Percentiles rank a stretch among this genome's conserved stretches.
phyloP scores from a whole-genome alignment of 257 asterid genomes.

The Solanum virginianum region DNA sequence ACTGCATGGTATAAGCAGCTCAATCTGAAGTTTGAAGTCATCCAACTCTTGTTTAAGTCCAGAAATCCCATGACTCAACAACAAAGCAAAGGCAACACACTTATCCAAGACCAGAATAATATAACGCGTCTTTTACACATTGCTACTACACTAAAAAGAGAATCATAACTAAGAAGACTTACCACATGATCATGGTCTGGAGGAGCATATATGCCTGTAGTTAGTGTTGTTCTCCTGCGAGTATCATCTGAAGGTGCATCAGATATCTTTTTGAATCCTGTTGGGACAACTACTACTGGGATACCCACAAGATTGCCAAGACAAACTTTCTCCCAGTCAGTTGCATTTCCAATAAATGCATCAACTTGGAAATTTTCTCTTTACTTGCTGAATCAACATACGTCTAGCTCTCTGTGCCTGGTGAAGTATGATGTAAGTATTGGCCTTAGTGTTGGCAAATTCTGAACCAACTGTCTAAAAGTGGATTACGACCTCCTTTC shows the following conservation, averaged over 20 bases:
- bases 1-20: background rate
- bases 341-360: constrained; percentile 40
- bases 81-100: background rate
- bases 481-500: background rate
- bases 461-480: background rate
- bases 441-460: background rate
- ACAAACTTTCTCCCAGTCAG: constrained; percentile 83
- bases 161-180: constrained; percentile 6
- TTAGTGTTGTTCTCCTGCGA: constrained; percentile 55
- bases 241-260: constrained; percentile 43
- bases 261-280: constrained; percentile 58
- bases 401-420: constrained; percentile 95
- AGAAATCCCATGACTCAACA: background rate
- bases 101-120: background rate
- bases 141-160: background rate
- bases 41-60: background rate
- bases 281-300: constrained; percentile 69
- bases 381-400: constrained; percentile 59
- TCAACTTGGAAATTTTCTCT: constrained; percentile 53
- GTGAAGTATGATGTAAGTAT: background rate
- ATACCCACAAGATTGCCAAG: constrained; percentile 85
- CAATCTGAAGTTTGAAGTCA: background rate
- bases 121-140: background rate
- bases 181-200: constrained; percentile 83
- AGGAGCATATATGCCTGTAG: constrained; percentile 79